These are phyloP conservation scores for Stipa capillata DNA, from an alignment of 176 grass and related monocot genomes.

Conservation along the genomic window DNA sequence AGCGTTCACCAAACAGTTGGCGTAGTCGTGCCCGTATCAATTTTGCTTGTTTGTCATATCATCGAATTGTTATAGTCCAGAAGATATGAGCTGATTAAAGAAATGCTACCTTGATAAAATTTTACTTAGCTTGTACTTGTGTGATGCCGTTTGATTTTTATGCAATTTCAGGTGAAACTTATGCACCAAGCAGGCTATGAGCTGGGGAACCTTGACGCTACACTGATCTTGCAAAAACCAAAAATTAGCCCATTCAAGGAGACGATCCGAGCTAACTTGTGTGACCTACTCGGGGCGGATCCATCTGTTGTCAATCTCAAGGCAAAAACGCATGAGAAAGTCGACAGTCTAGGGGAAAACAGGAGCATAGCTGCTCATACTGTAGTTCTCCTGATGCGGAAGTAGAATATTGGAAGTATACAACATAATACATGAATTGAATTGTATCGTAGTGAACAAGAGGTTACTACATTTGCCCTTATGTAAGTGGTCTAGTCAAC, in stretches of 20 bases:
- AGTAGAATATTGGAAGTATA: constrained; percentile 29
- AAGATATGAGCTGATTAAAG: background rate
- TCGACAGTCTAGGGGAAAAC: constrained; percentile 95
- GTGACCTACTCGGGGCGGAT: constrained; percentile 68
- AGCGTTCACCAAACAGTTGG: too few relatives aligned
- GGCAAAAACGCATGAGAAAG: constrained; percentile 97
- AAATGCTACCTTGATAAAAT: background rate
- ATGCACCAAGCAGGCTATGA: constrained; percentile 95
- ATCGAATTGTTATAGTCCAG: background rate
- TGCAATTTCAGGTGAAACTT: constrained; percentile 72
- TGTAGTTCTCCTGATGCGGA: constrained; percentile 75
- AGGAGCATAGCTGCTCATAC: constrained; percentile 97
- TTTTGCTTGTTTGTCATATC: too few relatives aligned
- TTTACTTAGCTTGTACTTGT: background rate
- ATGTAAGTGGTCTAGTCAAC: too few relatives aligned
- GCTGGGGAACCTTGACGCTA: constrained; percentile 89
- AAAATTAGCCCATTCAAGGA: constrained; percentile 95
- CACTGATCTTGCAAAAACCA: constrained; percentile 85
- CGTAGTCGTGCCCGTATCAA: too few relatives aligned
- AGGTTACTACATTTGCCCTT: background rate
- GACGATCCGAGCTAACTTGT: constrained; percentile 77
- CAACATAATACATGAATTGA: background rate
- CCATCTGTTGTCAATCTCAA: constrained; percentile 92
- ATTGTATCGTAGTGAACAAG: constrained; percentile 10
- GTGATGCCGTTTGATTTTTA: background rate